These are phyloP conservation scores for Taxillus chinensis DNA, from an alignment of 164 flowering plant genomes.

Conservation along the genomic window DNA sequence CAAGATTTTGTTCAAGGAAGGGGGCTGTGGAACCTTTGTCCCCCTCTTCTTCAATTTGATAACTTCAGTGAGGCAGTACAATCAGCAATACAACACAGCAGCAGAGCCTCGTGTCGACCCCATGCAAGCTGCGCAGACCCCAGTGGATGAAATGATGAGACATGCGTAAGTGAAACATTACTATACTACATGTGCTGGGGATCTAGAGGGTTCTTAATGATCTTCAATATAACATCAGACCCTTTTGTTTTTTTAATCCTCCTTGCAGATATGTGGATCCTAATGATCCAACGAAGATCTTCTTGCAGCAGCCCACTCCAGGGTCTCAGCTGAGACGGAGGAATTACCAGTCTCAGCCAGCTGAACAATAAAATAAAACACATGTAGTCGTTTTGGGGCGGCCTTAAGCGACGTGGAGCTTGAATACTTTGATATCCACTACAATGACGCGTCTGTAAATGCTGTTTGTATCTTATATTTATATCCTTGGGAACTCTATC, in stretches of 20 bases:
- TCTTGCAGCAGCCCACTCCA: conserved; percentile 71
- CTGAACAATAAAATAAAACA: conserved; percentile 17
- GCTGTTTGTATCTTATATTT: not conserved
- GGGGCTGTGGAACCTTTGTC: conserved; percentile 95
- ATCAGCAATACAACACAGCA: conserved; percentile 26
- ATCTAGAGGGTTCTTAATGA: not conserved
- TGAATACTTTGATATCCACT: too few relatives aligned
- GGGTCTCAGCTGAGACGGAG: conserved; percentile 85
- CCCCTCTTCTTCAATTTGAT: conserved; percentile 82
- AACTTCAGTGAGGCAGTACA: conserved; percentile 60
- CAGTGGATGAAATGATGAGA: conserved; percentile 98
- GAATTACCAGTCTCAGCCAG: conserved; percentile 48
- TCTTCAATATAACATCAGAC: not conserved
- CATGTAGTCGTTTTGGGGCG: too few relatives aligned
- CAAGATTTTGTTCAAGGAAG: conserved; percentile 94
- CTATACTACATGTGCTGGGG: not conserved
- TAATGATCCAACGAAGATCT: conserved; percentile 86
- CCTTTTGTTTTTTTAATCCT: too few relatives aligned
- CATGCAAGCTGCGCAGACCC: conserved; percentile 79
- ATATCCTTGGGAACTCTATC: too few relatives aligned
- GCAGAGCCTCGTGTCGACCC: conserved; percentile 57
- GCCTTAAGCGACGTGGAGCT: too few relatives aligned
- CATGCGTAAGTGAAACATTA: conserved; percentile 60
- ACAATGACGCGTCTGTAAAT: not conserved
- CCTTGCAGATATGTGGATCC: conserved; percentile 89